phyloP scores from a whole-genome alignment of 441 rosid species.

The Adansonia madagascariensis region DNA sequence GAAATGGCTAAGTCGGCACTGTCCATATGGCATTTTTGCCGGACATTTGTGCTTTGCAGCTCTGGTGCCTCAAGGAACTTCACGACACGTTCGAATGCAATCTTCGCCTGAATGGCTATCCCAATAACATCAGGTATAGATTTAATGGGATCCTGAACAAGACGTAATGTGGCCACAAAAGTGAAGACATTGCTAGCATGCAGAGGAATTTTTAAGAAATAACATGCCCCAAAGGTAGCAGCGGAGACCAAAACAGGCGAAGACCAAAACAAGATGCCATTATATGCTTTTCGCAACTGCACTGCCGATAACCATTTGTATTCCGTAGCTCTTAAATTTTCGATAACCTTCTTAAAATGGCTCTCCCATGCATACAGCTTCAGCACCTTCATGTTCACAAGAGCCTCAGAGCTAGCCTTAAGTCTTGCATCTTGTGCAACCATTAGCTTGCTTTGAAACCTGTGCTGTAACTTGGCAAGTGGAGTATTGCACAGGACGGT shows the following conservation, averaged over 20 bases:
- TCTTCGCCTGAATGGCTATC: slow-evolving; percentile 85
- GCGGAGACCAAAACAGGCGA: slow-evolving; percentile 87
- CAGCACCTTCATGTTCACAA: slow-evolving; percentile 85
- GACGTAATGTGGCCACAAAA: slow-evolving; percentile 80
- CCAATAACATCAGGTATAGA: slow-evolving; percentile 90
- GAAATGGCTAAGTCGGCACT: slow-evolving; percentile 40
- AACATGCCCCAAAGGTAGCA: slow-evolving; percentile 87
- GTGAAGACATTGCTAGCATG: slow-evolving; percentile 90
- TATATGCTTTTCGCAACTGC: slow-evolving; percentile 70
- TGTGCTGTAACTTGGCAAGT: slow-evolving; percentile 72
- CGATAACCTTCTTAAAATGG: slow-evolving; percentile 81
- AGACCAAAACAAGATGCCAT: slow-evolving; percentile 74
- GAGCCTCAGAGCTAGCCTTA: slow-evolving; percentile 75
- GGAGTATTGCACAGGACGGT: slow-evolving; percentile 73
- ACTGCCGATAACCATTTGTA: slow-evolving; percentile 75
- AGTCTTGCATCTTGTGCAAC: slow-evolving; percentile 75
- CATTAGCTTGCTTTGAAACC: slow-evolving; percentile 80
- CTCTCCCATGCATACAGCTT: slow-evolving; percentile 93
- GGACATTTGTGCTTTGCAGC: slow-evolving; percentile 56
- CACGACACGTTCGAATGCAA: slow-evolving; percentile 74
- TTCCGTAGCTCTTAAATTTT: slow-evolving; percentile 65
- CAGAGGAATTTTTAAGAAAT: slow-evolving; percentile 70
- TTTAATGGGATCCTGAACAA: slow-evolving; percentile 89
- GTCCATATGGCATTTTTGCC: slow-evolving; percentile 42
- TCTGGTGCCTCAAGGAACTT: slow-evolving; percentile 90